phyloP scores from a whole-genome alignment of 176 grass and related monocot genomes.

The Chrysopogon serrulatus region DNA sequence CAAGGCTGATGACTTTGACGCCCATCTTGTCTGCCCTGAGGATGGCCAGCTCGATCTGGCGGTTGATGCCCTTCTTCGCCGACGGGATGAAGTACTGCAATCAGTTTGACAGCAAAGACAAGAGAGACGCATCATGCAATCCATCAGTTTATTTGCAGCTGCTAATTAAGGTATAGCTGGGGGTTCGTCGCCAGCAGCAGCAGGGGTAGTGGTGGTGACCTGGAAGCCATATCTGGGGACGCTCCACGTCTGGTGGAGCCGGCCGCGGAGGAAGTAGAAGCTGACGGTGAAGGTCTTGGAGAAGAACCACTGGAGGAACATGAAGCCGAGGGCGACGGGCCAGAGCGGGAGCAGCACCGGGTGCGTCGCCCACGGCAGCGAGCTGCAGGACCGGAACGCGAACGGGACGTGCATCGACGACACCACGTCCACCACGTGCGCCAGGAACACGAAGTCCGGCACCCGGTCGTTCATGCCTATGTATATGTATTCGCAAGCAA shows the following conservation, averaged over 20 bases:
- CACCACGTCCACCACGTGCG: slow-evolving; percentile 68
- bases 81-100: slow-evolving; percentile 79
- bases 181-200: too few species aligned
- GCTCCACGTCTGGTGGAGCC: slow-evolving; percentile 70
- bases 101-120: background rate
- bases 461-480: slow-evolving; percentile 65
- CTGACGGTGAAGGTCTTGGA: slow-evolving; percentile 87
- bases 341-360: slow-evolving; percentile 49
- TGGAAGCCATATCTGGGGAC: slow-evolving; percentile 89
- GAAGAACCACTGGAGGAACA: slow-evolving; percentile 61
- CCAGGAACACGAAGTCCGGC: slow-evolving; percentile 92
- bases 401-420: slow-evolving; percentile 84
- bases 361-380: slow-evolving; percentile 35
- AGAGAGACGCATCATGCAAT: background rate
- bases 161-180: too few species aligned
- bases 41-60: slow-evolving; percentile 84
- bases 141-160: too few species aligned
- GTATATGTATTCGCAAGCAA: background rate
- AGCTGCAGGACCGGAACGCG: slow-evolving; percentile 61
- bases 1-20: slow-evolving; percentile 90
- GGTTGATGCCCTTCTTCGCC: slow-evolving; percentile 75
- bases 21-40: slow-evolving; percentile 79
- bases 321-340: slow-evolving; percentile 48
- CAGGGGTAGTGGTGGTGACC: background rate
- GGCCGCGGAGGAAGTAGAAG: slow-evolving; percentile 65